These are phyloP conservation scores for Margaritispora aquatica DNA, from an alignment of 495 filamentous ascomycete species.

Conservation along the genomic window DNA sequence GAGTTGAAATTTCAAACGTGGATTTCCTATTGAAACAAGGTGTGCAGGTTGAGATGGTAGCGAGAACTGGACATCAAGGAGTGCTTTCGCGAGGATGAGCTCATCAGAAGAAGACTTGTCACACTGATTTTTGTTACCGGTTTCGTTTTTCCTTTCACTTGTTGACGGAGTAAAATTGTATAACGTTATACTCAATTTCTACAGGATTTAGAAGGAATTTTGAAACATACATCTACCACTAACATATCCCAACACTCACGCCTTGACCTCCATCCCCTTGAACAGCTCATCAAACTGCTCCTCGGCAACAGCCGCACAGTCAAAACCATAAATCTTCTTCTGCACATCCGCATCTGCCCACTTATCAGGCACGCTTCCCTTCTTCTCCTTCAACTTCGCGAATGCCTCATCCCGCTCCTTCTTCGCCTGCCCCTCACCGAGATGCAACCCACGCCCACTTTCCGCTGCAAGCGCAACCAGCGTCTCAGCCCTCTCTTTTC, in stretches of 20 bases:
- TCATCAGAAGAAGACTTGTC: no score
- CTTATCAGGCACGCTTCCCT: conserved; percentile 58
- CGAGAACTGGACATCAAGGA: no score
- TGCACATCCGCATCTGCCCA: conserved; percentile 70
- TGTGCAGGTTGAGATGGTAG: no score
- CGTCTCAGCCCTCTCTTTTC: conserved; percentile 62
- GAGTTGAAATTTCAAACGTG: no score
- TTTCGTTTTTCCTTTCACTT: neutral
- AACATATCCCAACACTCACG: neutral
- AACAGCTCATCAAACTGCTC: conserved; percentile 17
- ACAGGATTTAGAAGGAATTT: no score
- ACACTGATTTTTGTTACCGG: no score
- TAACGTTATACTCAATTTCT: no score
- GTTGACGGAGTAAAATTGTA: neutral
- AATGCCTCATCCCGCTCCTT: conserved; percentile 71
- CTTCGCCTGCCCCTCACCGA: conserved; percentile 69
- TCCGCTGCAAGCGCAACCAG: conserved; percentile 67
- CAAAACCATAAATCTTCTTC: conserved; percentile 62
- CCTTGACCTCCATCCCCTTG: conserved; percentile 1
- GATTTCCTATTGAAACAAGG: no score
- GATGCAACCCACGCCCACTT: conserved; percentile 60
- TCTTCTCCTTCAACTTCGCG: conserved; percentile 50
- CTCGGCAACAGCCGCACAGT: conserved; percentile 17
- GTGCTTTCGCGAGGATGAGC: no score
- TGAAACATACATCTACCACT: neutral